Evolutionary conservation across 1,284 basidiomycete species (phyloP), one percentile per base, ranked within the genome.

Genomic region (Abortiporus biennis): DNA sequence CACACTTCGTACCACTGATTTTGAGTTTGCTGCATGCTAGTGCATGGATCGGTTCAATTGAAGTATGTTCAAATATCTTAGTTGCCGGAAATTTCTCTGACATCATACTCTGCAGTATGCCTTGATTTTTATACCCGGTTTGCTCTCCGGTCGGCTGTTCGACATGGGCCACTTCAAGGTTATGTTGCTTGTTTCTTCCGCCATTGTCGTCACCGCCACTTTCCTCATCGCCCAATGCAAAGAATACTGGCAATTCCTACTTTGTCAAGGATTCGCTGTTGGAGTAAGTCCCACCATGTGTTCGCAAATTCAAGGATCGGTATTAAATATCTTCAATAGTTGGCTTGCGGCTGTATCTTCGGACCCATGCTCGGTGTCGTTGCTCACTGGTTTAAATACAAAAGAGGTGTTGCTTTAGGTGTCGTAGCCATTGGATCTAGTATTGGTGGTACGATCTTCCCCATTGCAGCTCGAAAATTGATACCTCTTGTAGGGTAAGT

Each of bases 41-140:
- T 34, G 73, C 82, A 13, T 87, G 84, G 85, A 85, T 87, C 44
- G 84, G 84, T 2, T 84, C 83, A 0, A 64, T 84, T 43, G 80
- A 86, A 61, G 78, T 72, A 39, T 15, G 58, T 29, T 29, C 27
- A 29, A 29, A 29, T 29, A 29, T n/a, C 8, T 29, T n/a, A n/a
- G 27, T 29, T n/a, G 9, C n/a, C 27, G n/a, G 9, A 29, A 9
- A n/a, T n/a, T n/a, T n/a, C n/a, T n/a, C n/a, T n/a, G n/a, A 21
- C 29, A 6, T 16, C 21, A 17, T 12, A 16, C 12, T 19, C 21
- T 2, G 32, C 45, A 67, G 63, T 69, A 68, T 50, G 61, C 68
- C n/a, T 54, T 71, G 5, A 63, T 66, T 9, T 69, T 75, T 31
- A 48, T 72, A 17, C 64, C 68, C n/a, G 50, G 70, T 2, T 64